Evolutionary conservation across 768 basidiomycete species (phyloP), one percentile per base, ranked within the genome.

Genomic region (Termitomyces sp.): DNA sequence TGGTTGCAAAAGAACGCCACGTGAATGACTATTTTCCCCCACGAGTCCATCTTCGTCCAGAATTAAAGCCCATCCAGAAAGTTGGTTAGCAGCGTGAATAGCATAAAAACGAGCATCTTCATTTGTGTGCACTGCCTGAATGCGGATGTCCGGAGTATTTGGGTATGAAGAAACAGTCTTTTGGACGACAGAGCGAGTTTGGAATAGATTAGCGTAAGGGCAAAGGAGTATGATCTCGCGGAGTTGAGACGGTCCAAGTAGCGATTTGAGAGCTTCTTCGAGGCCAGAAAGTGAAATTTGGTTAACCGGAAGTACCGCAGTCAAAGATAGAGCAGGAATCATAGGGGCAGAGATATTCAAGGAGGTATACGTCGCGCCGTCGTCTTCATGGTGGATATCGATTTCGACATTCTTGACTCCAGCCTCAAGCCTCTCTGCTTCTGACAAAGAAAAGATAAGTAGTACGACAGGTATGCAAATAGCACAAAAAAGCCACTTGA

Each of bases 261-360:
- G 69, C 6, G 75, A 70, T 2, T 59, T 62, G 13, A 86, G 70
- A 6, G 73, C 68, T 0, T 60, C 51, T 44, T 69, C 69, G 40
- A 82, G 66, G 28, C 50, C 46, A 4, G 64, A 32, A 2, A 82
- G 50, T 4, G 80, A 76, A 6, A 56, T 52, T 2, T 63, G 32
- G 6, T 73, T 68, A 50, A 86, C 72, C 14, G 84, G 82, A 3
- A 86, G 66, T 40, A 86, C 63, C 13, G 72, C 80, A 14, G 79
- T 79, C 55, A 84, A 63, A 16, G 78, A 77, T 43, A 70, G 64
- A 18, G 46, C 60, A 26, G 68, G 64, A 24, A 71, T 55, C 2
- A 26, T 26, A 28, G 54, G 14, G 44, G 48, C 42, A 12, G 53
- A 52, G n/a, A 46, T 6, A 20, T 60, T 56, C 51, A 60, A 49